phyloP scores from a whole-genome alignment of 164 flowering plant genomes.

The Taxillus chinensis region DNA sequence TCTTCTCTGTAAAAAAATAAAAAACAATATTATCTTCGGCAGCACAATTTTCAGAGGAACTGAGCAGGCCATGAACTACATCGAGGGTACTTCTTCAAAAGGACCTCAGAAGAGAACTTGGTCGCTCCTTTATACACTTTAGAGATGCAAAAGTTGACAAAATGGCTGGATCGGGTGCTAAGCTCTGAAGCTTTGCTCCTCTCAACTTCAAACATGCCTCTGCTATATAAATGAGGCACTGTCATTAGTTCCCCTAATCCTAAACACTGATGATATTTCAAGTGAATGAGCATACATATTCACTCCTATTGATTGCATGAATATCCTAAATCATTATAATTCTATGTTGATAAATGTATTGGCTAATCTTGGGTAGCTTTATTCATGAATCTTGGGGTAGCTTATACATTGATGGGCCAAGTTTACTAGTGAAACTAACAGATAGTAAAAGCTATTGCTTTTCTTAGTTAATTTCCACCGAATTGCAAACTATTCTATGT shows the following conservation, averaged over 20 bases:
- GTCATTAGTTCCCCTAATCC: no score
- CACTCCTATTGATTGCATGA: no score
- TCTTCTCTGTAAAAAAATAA: slow-evolving; percentile 87
- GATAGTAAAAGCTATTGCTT: no score
- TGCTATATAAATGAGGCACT: slow-evolving; percentile 16
- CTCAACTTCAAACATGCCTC: slow-evolving; percentile 73
- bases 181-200: slow-evolving; percentile 30
- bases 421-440: no score
- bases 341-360: no score
- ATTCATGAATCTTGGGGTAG: background rate
- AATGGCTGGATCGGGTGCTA: slow-evolving; percentile 78
- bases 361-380: background rate
- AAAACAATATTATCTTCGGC: slow-evolving; percentile 79
- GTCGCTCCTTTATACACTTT: slow-evolving; percentile 64
- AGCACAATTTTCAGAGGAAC: slow-evolving; percentile 42
- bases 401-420: no score
- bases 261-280: no score
- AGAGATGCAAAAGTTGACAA: slow-evolving; percentile 67
- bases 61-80: slow-evolving; percentile 71
- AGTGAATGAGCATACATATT: no score
- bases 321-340: no score
- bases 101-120: slow-evolving; percentile 43
- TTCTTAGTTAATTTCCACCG: no score
- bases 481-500: background rate
- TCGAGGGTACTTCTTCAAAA: slow-evolving; percentile 70